Evolutionary conservation across 441 rosid species (phyloP).

Genomic region (Populus trichocarpa): DNA sequence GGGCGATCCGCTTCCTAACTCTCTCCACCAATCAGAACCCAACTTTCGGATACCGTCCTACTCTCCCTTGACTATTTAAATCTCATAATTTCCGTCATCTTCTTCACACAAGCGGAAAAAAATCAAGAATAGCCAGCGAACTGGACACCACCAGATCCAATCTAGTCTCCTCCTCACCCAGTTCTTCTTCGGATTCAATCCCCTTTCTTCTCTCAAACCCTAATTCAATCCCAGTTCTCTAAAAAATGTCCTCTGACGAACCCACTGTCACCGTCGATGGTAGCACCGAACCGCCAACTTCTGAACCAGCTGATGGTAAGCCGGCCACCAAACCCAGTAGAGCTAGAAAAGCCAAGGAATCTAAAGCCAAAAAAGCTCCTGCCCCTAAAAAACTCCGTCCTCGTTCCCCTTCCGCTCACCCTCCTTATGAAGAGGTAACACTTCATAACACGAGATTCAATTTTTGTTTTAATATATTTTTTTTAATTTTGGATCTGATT

Average conservation of each 20-base stretch:
- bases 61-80: conserved; percentile 57
- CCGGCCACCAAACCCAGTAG: conserved; percentile 37
- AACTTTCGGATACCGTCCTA: conserved; percentile 34
- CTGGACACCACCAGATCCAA: conserved; percentile 4
- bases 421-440: conserved; percentile 72
- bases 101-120: conserved; percentile 10
- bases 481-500: conserved; percentile 9
- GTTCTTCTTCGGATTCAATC: neutral
- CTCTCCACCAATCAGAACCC: conserved; percentile 50
- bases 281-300: conserved; percentile 25
- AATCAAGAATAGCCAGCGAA: neutral
- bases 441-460: neutral
- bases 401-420: conserved; percentile 47
- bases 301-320: conserved; percentile 7
- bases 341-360: conserved; percentile 47
- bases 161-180: neutral
- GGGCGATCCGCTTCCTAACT: conserved; percentile 50
- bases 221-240: neutral
- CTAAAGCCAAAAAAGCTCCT: conserved; percentile 54
- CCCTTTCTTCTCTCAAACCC: too few species aligned
- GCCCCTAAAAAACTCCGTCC: conserved; percentile 41
- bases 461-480: conserved; percentile 5
- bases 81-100: conserved; percentile 26
- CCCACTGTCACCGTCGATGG: conserved; percentile 26
- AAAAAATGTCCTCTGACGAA: conserved; percentile 42